Conservation (phyloP, 148 eudicot genomes). For the Oxyria digyna region DNA sequence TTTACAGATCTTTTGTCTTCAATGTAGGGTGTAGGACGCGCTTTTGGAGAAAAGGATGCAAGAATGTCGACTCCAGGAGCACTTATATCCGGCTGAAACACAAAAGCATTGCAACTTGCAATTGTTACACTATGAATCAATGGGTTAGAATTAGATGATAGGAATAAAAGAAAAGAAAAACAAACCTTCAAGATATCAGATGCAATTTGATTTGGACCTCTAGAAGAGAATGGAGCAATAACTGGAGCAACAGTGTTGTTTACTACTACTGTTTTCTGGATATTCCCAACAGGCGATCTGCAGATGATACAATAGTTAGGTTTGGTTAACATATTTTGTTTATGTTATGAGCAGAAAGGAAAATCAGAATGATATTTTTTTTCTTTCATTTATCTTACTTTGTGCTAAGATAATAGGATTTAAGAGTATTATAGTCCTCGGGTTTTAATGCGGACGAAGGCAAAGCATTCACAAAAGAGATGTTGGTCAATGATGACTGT, state of each 20-base stretch:
- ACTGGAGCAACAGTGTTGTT: slow-evolving; percentile 22
- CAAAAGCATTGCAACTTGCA: background rate
- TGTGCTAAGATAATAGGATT: slow-evolving; percentile 19
- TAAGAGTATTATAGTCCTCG: background rate
- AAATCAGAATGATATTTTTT: background rate
- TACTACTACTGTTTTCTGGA: slow-evolving; percentile 18
- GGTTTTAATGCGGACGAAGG: slow-evolving; percentile 10
- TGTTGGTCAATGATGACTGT: background rate
- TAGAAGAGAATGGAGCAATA: slow-evolving; percentile 24
- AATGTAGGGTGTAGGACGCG: background rate
- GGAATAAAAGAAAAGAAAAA: background rate
- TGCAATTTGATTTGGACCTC: slow-evolving; percentile 24
- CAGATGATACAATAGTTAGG: background rate
- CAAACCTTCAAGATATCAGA: slow-evolving; percentile 21
- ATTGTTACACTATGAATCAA: background rate
- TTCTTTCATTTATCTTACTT: slow-evolving; percentile 11
- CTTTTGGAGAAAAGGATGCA: slow-evolving; percentile 40
- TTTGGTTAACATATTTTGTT: background rate
- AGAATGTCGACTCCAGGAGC: slow-evolving; percentile 63
- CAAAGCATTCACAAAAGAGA: slow-evolving; percentile 7
- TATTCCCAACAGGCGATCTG: slow-evolving; percentile 19
- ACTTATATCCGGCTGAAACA: slow-evolving; percentile 55
- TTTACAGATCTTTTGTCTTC: slow-evolving; percentile 19
- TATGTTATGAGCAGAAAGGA: background rate
- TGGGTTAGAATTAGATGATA: too few species aligned